Evolutionary conservation across 371 early-diverging fungal genomes (phyloP).

Genomic region (Funneliformis caledonium): DNA sequence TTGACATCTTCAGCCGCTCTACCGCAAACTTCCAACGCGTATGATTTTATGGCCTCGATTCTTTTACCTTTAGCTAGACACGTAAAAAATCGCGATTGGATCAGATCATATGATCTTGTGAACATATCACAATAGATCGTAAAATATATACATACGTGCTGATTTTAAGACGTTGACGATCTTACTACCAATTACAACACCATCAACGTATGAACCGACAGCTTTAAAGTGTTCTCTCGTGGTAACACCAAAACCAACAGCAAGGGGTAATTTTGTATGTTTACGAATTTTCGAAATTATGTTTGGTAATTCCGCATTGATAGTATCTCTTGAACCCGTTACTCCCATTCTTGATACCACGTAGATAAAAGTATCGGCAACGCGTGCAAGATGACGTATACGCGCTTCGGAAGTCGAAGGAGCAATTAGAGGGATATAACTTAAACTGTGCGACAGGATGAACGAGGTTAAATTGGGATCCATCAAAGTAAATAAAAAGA

Average conservation of each 20-base stretch:
- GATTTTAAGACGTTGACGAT: constrained; percentile 80
- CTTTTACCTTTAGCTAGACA: constrained; percentile 24
- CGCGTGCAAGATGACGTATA: constrained; percentile 74
- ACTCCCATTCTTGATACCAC: constrained; percentile 94
- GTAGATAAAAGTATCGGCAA: constrained; percentile 93
- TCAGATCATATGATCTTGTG: not conserved
- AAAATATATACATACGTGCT: constrained; percentile 49
- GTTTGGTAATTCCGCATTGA: constrained; percentile 72
- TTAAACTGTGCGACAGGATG: constrained; percentile 55
- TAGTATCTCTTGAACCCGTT: constrained; percentile 72
- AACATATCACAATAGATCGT: too few species aligned
- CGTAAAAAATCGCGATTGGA: not conserved
- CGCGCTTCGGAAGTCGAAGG: constrained; percentile 89
- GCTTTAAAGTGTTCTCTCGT: constrained; percentile 84
- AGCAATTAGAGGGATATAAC: constrained; percentile 93
- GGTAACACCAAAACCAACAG: constrained; percentile 97
- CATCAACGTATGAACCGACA: constrained; percentile 88
- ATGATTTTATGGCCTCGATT: constrained; percentile 13
- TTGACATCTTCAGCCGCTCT: not conserved
- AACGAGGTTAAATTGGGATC: constrained; percentile 9
- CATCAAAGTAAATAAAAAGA: too few species aligned
- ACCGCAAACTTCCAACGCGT: constrained; percentile 26
- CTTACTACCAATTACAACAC: constrained; percentile 94
- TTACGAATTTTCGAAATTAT: constrained; percentile 80
- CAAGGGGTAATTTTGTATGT: constrained; percentile 80